Evolutionary conservation across 2,329 filamentous ascomycete species (phyloP).

Genomic region (Didymella arachidicola): DNA sequence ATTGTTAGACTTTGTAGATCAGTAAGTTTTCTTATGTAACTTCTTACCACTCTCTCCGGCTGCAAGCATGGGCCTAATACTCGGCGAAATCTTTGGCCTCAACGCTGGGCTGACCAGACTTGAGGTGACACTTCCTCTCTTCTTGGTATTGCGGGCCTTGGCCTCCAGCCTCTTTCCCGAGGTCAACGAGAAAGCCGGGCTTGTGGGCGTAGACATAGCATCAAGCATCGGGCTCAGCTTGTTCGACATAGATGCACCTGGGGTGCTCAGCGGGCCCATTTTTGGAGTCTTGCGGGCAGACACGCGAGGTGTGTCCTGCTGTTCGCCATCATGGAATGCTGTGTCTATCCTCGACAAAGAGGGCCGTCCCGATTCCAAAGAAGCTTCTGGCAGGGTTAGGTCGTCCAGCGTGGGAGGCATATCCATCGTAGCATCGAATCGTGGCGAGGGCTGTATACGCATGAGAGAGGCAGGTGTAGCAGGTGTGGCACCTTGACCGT

Average conservation of each 20-base stretch:
- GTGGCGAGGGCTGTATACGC: slow-evolving; percentile 56
- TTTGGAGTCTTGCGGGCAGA: slow-evolving; percentile 74
- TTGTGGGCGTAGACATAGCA: slow-evolving; percentile 61
- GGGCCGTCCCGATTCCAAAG: slow-evolving; percentile 57
- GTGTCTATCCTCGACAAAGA: slow-evolving; percentile 62
- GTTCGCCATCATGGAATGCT: slow-evolving; percentile 53
- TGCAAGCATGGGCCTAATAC: slow-evolving; percentile 88
- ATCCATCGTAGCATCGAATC: slow-evolving; percentile 35
- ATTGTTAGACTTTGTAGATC: slow-evolving; percentile 19
- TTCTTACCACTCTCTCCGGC: slow-evolving; percentile 63
- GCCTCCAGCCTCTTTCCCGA: slow-evolving; percentile 42
- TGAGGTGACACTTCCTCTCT: slow-evolving; percentile 63
- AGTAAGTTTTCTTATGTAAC: neutral
- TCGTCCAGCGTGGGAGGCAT: slow-evolving; percentile 61
- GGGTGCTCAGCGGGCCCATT: slow-evolving; percentile 64
- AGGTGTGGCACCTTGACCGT: slow-evolving; percentile 42
- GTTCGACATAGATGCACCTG: slow-evolving; percentile 42
- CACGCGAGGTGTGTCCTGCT: slow-evolving; percentile 64
- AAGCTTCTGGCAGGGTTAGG: slow-evolving; percentile 74
- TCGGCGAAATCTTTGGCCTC: slow-evolving; percentile 88
- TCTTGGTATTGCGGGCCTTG: slow-evolving; percentile 48
- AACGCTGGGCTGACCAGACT: slow-evolving; percentile 86
- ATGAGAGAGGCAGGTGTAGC: slow-evolving; percentile 90
- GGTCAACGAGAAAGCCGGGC: slow-evolving; percentile 41
- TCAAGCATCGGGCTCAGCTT: slow-evolving; percentile 62